A percentile compares a stretch with the other conserved stretches of the same genome.
Evolutionary conservation across 23 red algal genomes (phyloP).

Genomic region (Agarophyton chilense): DNA sequence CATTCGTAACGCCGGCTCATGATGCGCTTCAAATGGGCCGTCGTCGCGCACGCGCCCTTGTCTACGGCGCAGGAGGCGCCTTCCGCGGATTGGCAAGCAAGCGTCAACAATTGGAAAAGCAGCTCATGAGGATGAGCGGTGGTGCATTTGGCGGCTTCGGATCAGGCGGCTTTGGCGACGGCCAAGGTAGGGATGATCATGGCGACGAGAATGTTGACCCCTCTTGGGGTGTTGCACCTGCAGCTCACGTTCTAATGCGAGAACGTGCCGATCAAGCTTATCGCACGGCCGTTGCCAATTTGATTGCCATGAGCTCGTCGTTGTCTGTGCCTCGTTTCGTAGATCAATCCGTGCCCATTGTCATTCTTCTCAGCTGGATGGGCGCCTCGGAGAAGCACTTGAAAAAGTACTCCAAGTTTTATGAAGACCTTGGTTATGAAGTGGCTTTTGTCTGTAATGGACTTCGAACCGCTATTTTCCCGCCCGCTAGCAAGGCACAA

Average conservation of each 20-base stretch:
- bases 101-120: conserved; percentile 7
- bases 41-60: conserved; percentile 31
- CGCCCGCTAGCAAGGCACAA: conserved; percentile 67
- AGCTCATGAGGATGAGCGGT: conserved; percentile 13
- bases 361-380: conserved; percentile 94
- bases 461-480: conserved; percentile 82
- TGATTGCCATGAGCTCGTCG: conserved; percentile 53
- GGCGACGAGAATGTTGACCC: conserved; percentile 61
- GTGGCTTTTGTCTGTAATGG: conserved; percentile 86
- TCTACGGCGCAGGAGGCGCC: conserved; percentile 47
- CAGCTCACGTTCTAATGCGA: conserved; percentile 57
- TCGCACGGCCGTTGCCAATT: conserved; percentile 45
- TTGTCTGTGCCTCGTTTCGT: conserved; percentile 60
- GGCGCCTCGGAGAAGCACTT: conserved; percentile 82
- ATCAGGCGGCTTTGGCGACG: not conserved
- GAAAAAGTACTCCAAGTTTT: conserved; percentile 82
- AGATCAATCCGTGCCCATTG: conserved; percentile 77
- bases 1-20: not conserved
- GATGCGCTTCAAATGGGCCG: conserved; percentile 5
- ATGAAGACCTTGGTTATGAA: conserved; percentile 87
- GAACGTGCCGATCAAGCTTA: conserved; percentile 60
- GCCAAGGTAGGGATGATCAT: not conserved
- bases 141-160: conserved; percentile 41
- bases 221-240: conserved; percentile 62
- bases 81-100: conserved; percentile 30